Percentiles rank a stretch among this genome's conserved stretches.
These are phyloP conservation scores for Alectoria sarmentosa DNA, from an alignment of 495 filamentous ascomycete genomes.

Conservation along the genomic window DNA sequence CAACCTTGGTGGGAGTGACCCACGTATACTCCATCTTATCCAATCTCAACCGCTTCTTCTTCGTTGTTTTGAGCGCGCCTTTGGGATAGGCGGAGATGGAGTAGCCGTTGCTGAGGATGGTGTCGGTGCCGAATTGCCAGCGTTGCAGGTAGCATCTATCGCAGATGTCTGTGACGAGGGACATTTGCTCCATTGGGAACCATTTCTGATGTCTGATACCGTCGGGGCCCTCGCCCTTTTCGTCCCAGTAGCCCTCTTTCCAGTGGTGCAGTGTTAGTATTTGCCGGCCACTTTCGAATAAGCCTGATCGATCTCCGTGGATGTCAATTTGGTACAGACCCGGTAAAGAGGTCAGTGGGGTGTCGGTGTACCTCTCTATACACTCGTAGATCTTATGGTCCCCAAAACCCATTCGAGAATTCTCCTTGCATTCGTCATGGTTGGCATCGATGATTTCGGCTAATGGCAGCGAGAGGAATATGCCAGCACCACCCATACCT, in stretches of 20 bases:
- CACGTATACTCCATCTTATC: slow-evolving; percentile 43
- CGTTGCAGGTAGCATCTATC: slow-evolving; percentile 48
- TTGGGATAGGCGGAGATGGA: slow-evolving; percentile 46
- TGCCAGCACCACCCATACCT: slow-evolving; percentile 54
- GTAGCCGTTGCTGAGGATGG: slow-evolving; percentile 51
- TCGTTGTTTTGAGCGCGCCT: slow-evolving; percentile 25
- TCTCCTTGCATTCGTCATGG: slow-evolving; percentile 33
- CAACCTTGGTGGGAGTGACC: slow-evolving; percentile 28
- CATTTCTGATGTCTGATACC: slow-evolving; percentile 2
- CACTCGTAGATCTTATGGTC: slow-evolving; percentile 48
- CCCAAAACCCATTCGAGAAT: slow-evolving; percentile 34
- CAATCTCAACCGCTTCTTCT: slow-evolving; percentile 16
- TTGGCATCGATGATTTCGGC: slow-evolving; percentile 35
- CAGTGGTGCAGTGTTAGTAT: slow-evolving; percentile 54
- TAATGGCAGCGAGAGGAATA: slow-evolving; percentile 48
- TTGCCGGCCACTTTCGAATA: slow-evolving; percentile 48
- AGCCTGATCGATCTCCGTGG: slow-evolving; percentile 43
- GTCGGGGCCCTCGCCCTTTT: slow-evolving; percentile 16
- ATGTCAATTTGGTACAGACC: slow-evolving; percentile 50
- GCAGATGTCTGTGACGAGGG: slow-evolving; percentile 47
- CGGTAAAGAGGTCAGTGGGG: slow-evolving; percentile 44
- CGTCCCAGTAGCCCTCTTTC: slow-evolving; percentile 47
- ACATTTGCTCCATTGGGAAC: slow-evolving; percentile 41
- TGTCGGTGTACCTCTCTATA: slow-evolving; percentile 42
- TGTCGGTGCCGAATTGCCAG: slow-evolving; percentile 48